Conservation (phyloP, 2,329 filamentous ascomycete species). For the Trichoderma guizhouense region DNA sequence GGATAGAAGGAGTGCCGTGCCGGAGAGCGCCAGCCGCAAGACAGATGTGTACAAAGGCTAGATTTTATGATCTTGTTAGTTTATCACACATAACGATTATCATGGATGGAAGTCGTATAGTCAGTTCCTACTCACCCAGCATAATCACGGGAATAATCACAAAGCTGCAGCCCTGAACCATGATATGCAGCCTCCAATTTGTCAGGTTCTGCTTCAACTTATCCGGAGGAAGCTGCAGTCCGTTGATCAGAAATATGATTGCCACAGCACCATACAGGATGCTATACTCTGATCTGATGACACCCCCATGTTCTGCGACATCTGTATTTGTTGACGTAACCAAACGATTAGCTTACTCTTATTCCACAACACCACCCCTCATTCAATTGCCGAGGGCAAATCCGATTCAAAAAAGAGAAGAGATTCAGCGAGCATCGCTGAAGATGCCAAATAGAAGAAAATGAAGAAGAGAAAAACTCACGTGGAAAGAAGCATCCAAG, state of each 20-base stretch:
- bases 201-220: conserved; percentile 59
- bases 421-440: background rate
- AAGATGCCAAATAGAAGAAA: background rate
- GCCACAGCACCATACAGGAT: conserved; percentile 67
- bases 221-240: conserved; percentile 62
- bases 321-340: background rate
- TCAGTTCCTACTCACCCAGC: conserved; percentile 41
- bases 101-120: background rate
- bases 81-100: background rate
- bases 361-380: background rate
- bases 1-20: conserved; percentile 58
- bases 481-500: conserved; percentile 43
- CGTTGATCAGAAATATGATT: conserved; percentile 69
- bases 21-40: conserved; percentile 46
- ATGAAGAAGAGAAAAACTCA: conserved; percentile 27
- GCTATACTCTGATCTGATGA: conserved; percentile 53
- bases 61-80: background rate
- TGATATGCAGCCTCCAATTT: conserved; percentile 65
- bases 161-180: conserved; percentile 66
- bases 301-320: conserved; percentile 47
- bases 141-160: conserved; percentile 62
- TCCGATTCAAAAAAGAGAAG: background rate
- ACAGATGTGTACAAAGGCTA: conserved; percentile 46
- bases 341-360: background rate
- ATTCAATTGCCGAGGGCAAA: background rate